phyloP scores from a whole-genome alignment of 2,329 filamentous ascomycete genomes.

The Trichoderma brevicompactum region DNA sequence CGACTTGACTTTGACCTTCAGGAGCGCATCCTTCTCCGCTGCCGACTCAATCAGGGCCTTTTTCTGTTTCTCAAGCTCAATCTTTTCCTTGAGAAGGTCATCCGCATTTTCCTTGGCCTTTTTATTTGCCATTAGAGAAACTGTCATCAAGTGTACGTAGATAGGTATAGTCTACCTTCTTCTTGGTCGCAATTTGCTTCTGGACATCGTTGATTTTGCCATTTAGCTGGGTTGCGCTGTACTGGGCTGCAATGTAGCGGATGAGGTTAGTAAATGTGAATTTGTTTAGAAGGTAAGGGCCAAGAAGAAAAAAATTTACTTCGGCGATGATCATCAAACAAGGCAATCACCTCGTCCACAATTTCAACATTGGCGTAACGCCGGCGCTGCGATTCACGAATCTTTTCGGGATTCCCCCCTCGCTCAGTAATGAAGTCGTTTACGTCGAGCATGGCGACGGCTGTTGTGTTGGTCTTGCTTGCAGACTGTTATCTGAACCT shows the following conservation, averaged over 20 bases:
- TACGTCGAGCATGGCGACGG: constrained; percentile 69
- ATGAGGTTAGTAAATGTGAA: neutral
- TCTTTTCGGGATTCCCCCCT: constrained; percentile 87
- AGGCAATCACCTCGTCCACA: constrained; percentile 86
- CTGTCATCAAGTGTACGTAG: too few species aligned
- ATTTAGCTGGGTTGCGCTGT: constrained; percentile 78
- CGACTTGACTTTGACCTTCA: constrained; percentile 78
- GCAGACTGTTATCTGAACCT: neutral
- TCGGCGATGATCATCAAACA: constrained; percentile 84
- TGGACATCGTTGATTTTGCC: constrained; percentile 86
- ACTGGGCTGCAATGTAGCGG: constrained; percentile 57
- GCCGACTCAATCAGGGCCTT: constrained; percentile 77
- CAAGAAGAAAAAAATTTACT: constrained; percentile 53
- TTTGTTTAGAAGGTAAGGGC: neutral
- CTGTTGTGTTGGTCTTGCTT: neutral
- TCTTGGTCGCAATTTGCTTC: constrained; percentile 88
- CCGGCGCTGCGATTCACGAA: constrained; percentile 87
- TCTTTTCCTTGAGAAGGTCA: constrained; percentile 78
- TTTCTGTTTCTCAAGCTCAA: constrained; percentile 78
- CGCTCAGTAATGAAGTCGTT: constrained; percentile 82
- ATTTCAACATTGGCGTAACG: constrained; percentile 79
- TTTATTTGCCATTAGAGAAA: neutral
- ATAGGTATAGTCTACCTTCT: constrained; percentile 64
- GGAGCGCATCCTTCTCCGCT: constrained; percentile 70
- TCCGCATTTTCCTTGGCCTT: constrained; percentile 84